A percentile compares a stretch with the other conserved stretches of the same genome.
Conservation (phyloP, 2,329 filamentous ascomycete species). For the Alternaria brassicicola region DNA sequence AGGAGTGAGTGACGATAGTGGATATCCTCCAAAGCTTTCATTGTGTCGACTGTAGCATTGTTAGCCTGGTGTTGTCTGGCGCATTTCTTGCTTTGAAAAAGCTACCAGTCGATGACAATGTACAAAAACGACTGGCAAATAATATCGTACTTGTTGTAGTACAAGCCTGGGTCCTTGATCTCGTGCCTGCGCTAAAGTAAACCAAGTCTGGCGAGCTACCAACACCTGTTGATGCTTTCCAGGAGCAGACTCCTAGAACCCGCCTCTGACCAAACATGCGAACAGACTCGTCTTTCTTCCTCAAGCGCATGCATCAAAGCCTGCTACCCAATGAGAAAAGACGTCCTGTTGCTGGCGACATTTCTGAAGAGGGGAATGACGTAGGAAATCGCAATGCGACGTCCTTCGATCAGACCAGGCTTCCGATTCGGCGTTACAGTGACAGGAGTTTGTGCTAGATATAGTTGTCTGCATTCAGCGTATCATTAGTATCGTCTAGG, state of each 20-base stretch:
- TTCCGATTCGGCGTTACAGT: not conserved
- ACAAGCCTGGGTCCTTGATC: not conserved
- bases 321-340: conserved; percentile 47
- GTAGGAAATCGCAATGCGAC: not conserved
- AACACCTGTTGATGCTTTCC: not conserved
- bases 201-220: not conserved
- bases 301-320: conserved; percentile 40
- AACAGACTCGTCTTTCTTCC: conserved; percentile 31
- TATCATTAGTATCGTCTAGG: not conserved
- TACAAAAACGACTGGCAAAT: not conserved
- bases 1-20: not conserved
- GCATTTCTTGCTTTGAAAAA: not conserved
- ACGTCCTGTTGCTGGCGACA: conserved; percentile 25
- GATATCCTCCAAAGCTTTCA: not conserved
- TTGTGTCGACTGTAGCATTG: conserved; percentile 12
- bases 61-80: conserved; percentile 16
- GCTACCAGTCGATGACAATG: not conserved
- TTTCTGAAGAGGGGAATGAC: conserved; percentile 14
- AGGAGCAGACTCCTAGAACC: not conserved
- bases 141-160: not conserved
- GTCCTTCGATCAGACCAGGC: conserved; percentile 1
- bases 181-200: not conserved
- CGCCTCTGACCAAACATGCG: not conserved
- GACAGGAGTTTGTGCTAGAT: not conserved
- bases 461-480: not conserved